phyloP scores from a whole-genome alignment of 805 yeast genomes.

The Yarrowia sp. region DNA sequence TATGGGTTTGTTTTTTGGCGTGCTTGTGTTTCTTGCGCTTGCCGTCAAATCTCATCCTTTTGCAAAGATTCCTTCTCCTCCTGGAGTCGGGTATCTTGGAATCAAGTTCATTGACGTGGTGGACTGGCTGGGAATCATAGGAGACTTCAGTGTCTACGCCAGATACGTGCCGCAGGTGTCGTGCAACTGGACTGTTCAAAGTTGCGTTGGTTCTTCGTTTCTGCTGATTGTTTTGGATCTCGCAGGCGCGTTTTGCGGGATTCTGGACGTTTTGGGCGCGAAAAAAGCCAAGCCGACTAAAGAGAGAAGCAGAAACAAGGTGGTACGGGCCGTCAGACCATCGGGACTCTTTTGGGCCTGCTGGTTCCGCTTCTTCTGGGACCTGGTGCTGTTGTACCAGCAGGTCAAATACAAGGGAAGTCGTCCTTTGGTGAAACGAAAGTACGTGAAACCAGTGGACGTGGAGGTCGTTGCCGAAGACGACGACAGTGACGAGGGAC shows the following conservation, averaged over 20 bases:
- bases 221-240: background rate
- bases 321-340: background rate
- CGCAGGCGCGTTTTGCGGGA: background rate
- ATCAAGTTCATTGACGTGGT: conserved; percentile 28
- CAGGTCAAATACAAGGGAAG: conserved; percentile 7
- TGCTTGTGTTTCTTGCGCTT: background rate
- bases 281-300: background rate
- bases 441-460: conserved; percentile 9
- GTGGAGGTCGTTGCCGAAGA: background rate
- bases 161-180: conserved; percentile 26
- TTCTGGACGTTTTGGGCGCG: conserved; percentile 1
- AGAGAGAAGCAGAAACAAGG: background rate
- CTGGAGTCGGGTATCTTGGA: conserved; percentile 26
- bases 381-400: background rate
- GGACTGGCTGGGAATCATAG: conserved; percentile 26
- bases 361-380: conserved; percentile 4
- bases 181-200: conserved; percentile 25
- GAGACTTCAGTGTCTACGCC: conserved; percentile 10
- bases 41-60: conserved; percentile 1
- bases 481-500: conserved; percentile 12
- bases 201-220: conserved; percentile 2
- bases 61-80: conserved; percentile 4
- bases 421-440: conserved; percentile 1
- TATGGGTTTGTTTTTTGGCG: background rate
- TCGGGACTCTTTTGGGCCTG: conserved; percentile 19